A percentile compares a stretch with the other conserved stretches of the same genome.
These are phyloP conservation scores for Leishmania braziliensis DNA, from an alignment of 208 protist genomes.

Conservation along the genomic window DNA sequence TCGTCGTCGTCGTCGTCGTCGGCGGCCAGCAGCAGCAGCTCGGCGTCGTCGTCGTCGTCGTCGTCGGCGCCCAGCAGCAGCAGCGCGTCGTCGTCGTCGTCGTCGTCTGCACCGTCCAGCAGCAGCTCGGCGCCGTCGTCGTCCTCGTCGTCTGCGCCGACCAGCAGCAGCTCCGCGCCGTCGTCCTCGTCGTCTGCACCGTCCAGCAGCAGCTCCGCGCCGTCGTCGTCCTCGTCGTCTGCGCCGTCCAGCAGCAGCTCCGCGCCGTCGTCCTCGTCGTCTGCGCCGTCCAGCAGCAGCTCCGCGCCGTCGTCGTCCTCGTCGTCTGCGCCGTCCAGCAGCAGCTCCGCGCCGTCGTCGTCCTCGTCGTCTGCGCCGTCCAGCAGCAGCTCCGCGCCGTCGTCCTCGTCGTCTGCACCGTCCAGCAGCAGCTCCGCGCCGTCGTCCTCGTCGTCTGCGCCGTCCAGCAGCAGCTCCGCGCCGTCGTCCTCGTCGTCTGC, in stretches of 20 bases:
- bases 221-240: not conserved
- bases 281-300: not conserved
- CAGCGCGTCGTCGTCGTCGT: not conserved
- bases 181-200: not conserved
- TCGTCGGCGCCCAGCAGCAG: not conserved
- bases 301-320: not conserved
- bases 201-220: not conserved
- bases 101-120: not conserved
- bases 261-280: not conserved
- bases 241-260: constrained; percentile 1
- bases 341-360: not conserved
- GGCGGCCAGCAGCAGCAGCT: not conserved
- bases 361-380: not conserved
- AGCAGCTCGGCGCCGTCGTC: not conserved
- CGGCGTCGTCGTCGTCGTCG: not conserved
- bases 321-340: not conserved
- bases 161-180: not conserved
- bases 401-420: not conserved
- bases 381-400: not conserved
- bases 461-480: not conserved
- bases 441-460: not conserved
- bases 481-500: constrained; percentile 1
- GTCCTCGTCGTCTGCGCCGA: not conserved
- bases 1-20: not conserved
- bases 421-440: not conserved